Evolutionary conservation across 306 rosid species (phyloP), one percentile per base, ranked within the genome.

Genomic region (Cotoneaster glaucophyllus): DNA sequence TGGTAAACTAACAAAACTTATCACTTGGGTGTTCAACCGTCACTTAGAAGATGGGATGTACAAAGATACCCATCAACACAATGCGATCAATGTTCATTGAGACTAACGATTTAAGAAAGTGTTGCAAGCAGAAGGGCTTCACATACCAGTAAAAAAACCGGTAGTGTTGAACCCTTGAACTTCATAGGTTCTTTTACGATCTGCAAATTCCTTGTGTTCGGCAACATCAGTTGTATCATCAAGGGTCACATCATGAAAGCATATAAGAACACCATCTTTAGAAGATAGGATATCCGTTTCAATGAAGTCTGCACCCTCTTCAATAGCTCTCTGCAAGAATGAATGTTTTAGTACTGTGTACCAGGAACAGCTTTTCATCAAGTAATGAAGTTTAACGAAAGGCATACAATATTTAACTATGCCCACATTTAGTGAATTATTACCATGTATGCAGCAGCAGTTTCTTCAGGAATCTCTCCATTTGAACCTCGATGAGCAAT

Each of bases 301-400:
- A 79, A 95, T 92, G 90, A 95, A 95, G 89, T 95, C 99, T 53
- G 97, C 82, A 24, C 99, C 99, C 82, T 95, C 99, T 85, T 88
- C 87, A 85, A 95, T 89, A 70, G 99, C 99, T 82, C 90, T 95
- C 99, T 92, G 83, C 89, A 86, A 78, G 32, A 70, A 59, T 71
- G 61, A 24, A 67, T 28, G 28, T 58, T 77, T 91, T 41, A 78
- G 67, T 57, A 68, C 69, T 70, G 37, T 26, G 14, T 18, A 41
- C 31, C 2, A 18, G 14, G 29, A 59, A 12, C 3, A 4, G 69
- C 70, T 39, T 26, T 44, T 19, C 69, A 66, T 28, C 34, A 26
- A 50, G 75, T 14, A 32, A 28, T 52, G 39, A 70, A 53, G 37
- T 61, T 57, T 22, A 57, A 21, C 5, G 0, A 5, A 52, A 5